A percentile compares a stretch with the other conserved stretches of the same genome.
Evolutionary conservation across 306 rosid genomes (phyloP).

Genomic region (Rubus idaeus): DNA sequence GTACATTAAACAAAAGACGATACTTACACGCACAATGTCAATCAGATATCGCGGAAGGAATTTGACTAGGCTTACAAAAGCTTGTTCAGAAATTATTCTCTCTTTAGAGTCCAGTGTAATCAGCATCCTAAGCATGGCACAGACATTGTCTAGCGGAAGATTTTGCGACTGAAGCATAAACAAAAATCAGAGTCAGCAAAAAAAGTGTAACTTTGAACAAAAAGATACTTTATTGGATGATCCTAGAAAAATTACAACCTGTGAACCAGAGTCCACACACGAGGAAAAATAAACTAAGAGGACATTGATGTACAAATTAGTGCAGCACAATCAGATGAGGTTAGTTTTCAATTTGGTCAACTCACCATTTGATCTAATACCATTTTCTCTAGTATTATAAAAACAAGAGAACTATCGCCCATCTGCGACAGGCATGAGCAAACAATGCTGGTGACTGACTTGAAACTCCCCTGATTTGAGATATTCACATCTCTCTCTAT

Average conservation of each 20-base stretch:
- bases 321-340: not conserved
- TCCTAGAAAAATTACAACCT: not conserved
- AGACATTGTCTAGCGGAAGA: conserved; percentile 62
- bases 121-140: conserved; percentile 69
- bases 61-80: conserved; percentile 45
- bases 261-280: not conserved
- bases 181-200: conserved; percentile 21
- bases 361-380: conserved; percentile 62
- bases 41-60: conserved; percentile 58
- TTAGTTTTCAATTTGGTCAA: conserved; percentile 13
- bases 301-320: not conserved
- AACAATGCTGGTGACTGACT: conserved; percentile 41
- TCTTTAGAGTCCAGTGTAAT: conserved; percentile 54
- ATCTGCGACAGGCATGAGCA: conserved; percentile 59
- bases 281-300: not conserved
- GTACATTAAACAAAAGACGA: conserved; percentile 11
- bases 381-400: conserved; percentile 53
- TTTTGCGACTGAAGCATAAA: conserved; percentile 40
- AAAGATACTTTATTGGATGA: not conserved
- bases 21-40: conserved; percentile 56
- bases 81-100: conserved; percentile 51
- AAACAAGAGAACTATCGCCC: conserved; percentile 63
- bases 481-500: conserved; percentile 33
- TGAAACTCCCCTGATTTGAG: conserved; percentile 37
- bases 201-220: not conserved